Percentiles rank a stretch among this genome's conserved stretches.
Evolutionary conservation across 257 asterid species (phyloP).

Genomic region (Asclepias syriaca): DNA sequence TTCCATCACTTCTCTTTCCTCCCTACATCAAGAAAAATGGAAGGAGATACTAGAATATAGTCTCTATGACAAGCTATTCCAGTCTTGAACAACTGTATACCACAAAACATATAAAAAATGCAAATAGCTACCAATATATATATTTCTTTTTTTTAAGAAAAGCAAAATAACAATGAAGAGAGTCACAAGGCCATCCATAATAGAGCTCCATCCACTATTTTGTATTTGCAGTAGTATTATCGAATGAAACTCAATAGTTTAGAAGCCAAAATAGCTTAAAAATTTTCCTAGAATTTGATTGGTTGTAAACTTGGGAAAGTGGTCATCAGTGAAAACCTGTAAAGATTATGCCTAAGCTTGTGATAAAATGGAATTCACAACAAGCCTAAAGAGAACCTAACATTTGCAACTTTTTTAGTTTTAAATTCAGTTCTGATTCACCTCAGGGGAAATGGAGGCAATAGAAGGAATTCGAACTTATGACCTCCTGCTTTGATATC

Average conservation of each 20-base stretch:
- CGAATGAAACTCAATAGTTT: not conserved
- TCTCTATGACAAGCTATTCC: not conserved
- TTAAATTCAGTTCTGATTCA: not conserved
- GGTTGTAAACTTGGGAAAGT: not conserved
- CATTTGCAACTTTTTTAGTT: not conserved
- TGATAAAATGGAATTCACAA: not conserved
- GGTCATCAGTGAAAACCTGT: not conserved
- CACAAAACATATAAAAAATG: not conserved
- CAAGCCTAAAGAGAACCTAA: not conserved
- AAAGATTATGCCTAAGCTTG: not conserved
- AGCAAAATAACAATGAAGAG: not conserved
- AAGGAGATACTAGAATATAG: not conserved
- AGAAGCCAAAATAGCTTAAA: not conserved
- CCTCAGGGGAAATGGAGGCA: no score
- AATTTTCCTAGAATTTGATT: not conserved
- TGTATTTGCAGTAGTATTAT: not conserved
- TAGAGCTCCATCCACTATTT: not conserved
- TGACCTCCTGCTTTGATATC: no score
- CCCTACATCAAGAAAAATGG: constrained; percentile 34
- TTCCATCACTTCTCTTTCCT: constrained; percentile 93
- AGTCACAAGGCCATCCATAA: not conserved
- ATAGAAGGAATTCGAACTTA: no score
- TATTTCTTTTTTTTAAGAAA: no score
- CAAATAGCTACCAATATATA: no score
- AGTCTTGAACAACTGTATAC: not conserved